These are phyloP conservation scores for Monascus ruber DNA, from an alignment of 2,329 filamentous ascomycete species.

Conservation along the genomic window DNA sequence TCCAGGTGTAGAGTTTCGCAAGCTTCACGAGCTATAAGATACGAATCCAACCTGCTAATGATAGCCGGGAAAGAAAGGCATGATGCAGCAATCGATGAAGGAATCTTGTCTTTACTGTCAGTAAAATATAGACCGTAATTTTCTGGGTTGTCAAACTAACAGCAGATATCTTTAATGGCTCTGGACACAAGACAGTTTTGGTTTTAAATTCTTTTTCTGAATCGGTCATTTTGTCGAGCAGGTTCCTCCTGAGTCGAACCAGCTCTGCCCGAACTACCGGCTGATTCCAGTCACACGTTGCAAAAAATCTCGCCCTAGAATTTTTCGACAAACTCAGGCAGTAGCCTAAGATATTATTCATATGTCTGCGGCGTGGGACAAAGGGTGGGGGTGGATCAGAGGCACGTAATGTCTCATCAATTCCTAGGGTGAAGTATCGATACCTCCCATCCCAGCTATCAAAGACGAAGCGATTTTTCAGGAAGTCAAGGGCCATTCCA, in stretches of 20 bases:
- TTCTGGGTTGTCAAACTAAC: slow-evolving; percentile 38
- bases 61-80: slow-evolving; percentile 70
- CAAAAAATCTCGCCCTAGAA: slow-evolving; percentile 37
- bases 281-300: slow-evolving; percentile 53
- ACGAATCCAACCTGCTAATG: slow-evolving; percentile 71
- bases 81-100: slow-evolving; percentile 58
- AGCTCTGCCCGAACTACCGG: slow-evolving; percentile 69
- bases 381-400: slow-evolving; percentile 24
- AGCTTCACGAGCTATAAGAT: slow-evolving; percentile 67
- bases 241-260: slow-evolving; percentile 67
- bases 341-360: slow-evolving; percentile 67
- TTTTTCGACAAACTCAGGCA: slow-evolving; percentile 64
- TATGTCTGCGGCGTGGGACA: slow-evolving; percentile 30
- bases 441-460: slow-evolving; percentile 47
- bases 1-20: slow-evolving; percentile 53
- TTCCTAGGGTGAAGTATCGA: slow-evolving; percentile 42
- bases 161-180: slow-evolving; percentile 64
- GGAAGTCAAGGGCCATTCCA: slow-evolving; percentile 25
- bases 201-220: slow-evolving; percentile 36
- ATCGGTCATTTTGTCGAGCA: slow-evolving; percentile 57
- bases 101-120: slow-evolving; percentile 43
- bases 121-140: background rate
- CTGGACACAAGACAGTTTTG: slow-evolving; percentile 59
- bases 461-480: slow-evolving; percentile 42
- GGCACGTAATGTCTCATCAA: slow-evolving; percentile 21